These are phyloP conservation scores for Wallacemonas sp. DNA, from an alignment of 208 protist species.

Conservation along the genomic window DNA sequence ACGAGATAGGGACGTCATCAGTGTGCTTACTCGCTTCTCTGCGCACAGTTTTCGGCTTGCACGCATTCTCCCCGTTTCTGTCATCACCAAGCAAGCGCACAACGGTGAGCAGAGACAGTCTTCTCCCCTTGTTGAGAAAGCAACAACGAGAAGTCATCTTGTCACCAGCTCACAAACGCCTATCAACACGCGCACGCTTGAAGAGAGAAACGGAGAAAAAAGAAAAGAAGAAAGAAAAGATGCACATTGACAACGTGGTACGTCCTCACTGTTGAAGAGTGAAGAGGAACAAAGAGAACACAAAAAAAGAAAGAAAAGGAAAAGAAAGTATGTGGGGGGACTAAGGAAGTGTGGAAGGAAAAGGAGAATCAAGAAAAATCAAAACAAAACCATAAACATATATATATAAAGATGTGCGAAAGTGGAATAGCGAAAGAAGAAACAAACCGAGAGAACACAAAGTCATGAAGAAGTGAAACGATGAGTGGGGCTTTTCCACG, in stretches of 20 bases:
- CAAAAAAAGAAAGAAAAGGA: slow-evolving; percentile 20
- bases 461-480: too few species aligned
- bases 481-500: too few species aligned
- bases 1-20: too few species aligned
- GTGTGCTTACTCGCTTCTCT: too few species aligned
- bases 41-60: too few species aligned
- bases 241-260: background rate
- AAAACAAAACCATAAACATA: background rate
- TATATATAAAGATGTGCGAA: background rate
- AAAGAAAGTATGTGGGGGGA: too few species aligned
- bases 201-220: slow-evolving; percentile 1
- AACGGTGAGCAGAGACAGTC: too few species aligned
- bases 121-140: slow-evolving; percentile 5
- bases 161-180: background rate
- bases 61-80: too few species aligned
- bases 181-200: background rate
- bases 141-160: slow-evolving; percentile 1
- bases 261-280: background rate
- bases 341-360: too few species aligned
- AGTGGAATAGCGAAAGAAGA: background rate
- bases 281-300: slow-evolving; percentile 13
- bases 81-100: too few species aligned
- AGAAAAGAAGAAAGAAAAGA: slow-evolving; percentile 4
- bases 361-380: background rate
- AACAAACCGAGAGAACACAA: slow-evolving; percentile 6